Conservation (phyloP, 208 protist genomes). For the Leishmania arabica region DNA sequence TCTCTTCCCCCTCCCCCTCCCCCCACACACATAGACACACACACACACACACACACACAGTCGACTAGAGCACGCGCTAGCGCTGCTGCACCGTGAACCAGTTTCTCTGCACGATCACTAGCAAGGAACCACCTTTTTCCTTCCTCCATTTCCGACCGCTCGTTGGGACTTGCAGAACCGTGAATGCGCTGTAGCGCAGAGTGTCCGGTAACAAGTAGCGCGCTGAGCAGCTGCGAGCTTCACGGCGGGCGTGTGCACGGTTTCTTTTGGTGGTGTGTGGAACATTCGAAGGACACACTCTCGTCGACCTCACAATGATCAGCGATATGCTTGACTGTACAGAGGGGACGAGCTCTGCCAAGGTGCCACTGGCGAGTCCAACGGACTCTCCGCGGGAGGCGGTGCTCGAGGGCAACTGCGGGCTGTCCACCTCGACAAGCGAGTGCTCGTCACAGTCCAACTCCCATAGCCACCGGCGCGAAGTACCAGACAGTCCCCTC, state of each 20-base stretch:
- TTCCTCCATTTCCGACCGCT: neutral
- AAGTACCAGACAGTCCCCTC: neutral
- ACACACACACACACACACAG: no score
- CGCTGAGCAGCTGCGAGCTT: neutral
- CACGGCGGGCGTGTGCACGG: neutral
- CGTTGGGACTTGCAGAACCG: neutral
- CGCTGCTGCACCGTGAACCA: neutral
- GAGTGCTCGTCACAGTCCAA: slow-evolving; percentile 25
- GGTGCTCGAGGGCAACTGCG: slow-evolving; percentile 5
- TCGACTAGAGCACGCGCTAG: neutral
- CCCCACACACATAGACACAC: no score
- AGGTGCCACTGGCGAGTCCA: slow-evolving; percentile 8
- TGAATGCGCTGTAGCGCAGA: neutral
- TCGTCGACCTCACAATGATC: slow-evolving; percentile 1
- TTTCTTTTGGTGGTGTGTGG: neutral
- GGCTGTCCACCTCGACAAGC: slow-evolving; percentile 23
- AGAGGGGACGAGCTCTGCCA: slow-evolving; percentile 5
- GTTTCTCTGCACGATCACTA: neutral
- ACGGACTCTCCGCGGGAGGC: slow-evolving; percentile 9
- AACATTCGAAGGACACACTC: neutral
- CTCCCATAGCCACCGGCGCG: slow-evolving; percentile 10
- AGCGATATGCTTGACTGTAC: slow-evolving; percentile 4
- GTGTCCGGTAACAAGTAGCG: neutral
- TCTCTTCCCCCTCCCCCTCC: neutral
- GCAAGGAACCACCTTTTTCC: neutral